These are phyloP conservation scores for Pascua sp. DNA, from an alignment of 1,284 basidiomycete species.

Conservation along the genomic window DNA sequence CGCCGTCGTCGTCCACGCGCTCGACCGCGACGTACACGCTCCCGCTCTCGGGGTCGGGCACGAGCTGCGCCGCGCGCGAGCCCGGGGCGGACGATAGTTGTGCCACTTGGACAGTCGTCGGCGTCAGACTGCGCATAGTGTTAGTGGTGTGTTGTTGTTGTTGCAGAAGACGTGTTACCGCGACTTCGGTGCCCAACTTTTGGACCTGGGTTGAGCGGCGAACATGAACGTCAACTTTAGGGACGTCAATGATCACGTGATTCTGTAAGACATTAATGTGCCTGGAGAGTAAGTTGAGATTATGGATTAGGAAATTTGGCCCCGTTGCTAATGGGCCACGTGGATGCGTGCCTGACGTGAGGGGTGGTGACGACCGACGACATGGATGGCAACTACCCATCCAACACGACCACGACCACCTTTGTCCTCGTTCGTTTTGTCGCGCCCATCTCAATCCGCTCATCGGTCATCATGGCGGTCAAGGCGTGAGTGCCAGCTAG, in stretches of 20 bases:
- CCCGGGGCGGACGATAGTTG: too few relatives aligned
- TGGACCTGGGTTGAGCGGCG: not conserved
- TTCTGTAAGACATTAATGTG: not conserved
- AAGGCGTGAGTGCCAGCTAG: slow-evolving; percentile 8
- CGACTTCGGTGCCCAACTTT: not conserved
- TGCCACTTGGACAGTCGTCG: slow-evolving; percentile 20
- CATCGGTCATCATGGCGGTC: slow-evolving; percentile 9
- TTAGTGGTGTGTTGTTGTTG: not conserved
- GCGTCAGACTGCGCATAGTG: slow-evolving; percentile 31
- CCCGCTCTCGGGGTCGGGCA: slow-evolving; percentile 65
- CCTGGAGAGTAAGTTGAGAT: not conserved
- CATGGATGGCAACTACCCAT: not conserved
- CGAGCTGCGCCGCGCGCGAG: slow-evolving; percentile 15
- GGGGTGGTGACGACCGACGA: not conserved
- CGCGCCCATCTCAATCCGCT: not conserved
- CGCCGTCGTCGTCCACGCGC: slow-evolving; percentile 53
- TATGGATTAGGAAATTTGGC: not conserved
- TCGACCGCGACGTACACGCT: slow-evolving; percentile 60
- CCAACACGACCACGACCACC: not conserved
- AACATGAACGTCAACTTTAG: too few relatives aligned
- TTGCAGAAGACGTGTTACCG: not conserved
- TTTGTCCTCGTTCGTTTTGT: not conserved
- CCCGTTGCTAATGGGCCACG: not conserved
- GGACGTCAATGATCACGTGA: too few relatives aligned
- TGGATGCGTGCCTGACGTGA: not conserved